Percentiles rank a stretch among this genome's conserved stretches.
phyloP scores from a whole-genome alignment of 1,284 basidiomycete genomes.

The Microbotryum lychnidis-dioicae region DNA sequence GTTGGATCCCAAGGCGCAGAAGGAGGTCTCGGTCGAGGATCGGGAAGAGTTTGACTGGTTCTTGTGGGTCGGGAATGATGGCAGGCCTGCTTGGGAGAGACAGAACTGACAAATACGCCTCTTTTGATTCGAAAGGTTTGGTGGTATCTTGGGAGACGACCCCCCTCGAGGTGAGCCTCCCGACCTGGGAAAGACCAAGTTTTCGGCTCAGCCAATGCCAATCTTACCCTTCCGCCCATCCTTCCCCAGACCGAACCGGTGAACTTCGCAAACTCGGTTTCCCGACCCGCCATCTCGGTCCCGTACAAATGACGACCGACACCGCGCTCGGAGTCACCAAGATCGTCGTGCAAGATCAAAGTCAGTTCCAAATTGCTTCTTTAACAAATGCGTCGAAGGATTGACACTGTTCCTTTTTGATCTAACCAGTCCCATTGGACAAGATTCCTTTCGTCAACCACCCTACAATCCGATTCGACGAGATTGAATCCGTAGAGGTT shows the following conservation, averaged over 20 bases:
- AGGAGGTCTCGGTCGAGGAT: constrained; percentile 62
- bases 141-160: constrained; percentile 62
- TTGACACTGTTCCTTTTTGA: neutral
- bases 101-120: neutral
- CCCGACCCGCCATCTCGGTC: constrained; percentile 69
- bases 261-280: constrained; percentile 81
- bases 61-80: constrained; percentile 60
- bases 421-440: constrained; percentile 51
- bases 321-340: constrained; percentile 92
- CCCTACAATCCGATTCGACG: constrained; percentile 77
- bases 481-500: constrained; percentile 83
- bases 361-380: constrained; percentile 41
- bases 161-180: constrained; percentile 60
- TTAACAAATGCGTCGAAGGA: too few relatives aligned
- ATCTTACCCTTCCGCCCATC: constrained; percentile 34
- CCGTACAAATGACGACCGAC: constrained; percentile 94
- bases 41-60: constrained; percentile 70
- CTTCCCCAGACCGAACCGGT: constrained; percentile 50
- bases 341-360: constrained; percentile 67
- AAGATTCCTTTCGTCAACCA: constrained; percentile 67
- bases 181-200: too few relatives aligned
- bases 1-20: constrained; percentile 73
- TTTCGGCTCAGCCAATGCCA: constrained; percentile 37
- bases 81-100: constrained; percentile 43
- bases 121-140: constrained; percentile 25